A percentile compares a stretch with the other conserved stretches of the same genome.
phyloP scores from a whole-genome alignment of 306 rosid species.

The Sicyos baderoa region DNA sequence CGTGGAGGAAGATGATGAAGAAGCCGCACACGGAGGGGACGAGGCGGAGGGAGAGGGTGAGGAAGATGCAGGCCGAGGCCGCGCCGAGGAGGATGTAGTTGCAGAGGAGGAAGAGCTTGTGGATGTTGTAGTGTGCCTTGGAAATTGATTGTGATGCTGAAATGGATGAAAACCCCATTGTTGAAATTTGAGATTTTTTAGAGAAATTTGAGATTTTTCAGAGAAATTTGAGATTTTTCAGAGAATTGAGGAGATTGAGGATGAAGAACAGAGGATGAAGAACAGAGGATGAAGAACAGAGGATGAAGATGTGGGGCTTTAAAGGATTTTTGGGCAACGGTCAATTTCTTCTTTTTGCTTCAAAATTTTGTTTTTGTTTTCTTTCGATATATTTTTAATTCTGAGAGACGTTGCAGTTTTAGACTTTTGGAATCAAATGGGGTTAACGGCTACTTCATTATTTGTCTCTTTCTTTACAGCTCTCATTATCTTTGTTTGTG shows the following conservation, averaged over 20 bases:
- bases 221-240: background rate
- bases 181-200: background rate
- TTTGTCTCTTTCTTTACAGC: background rate
- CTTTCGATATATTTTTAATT: background rate
- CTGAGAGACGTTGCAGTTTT: background rate
- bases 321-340: background rate
- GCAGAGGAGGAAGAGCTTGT: constrained; percentile 70
- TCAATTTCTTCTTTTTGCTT: background rate
- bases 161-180: constrained; percentile 8
- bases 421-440: background rate
- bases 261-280: background rate
- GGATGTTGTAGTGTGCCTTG: constrained; percentile 45
- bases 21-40: constrained; percentile 72
- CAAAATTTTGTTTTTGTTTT: background rate
- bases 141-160: constrained; percentile 15
- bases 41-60: constrained; percentile 77
- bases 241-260: background rate
- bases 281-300: background rate
- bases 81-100: constrained; percentile 84
- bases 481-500: too few species aligned
- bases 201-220: background rate
- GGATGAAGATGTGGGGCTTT: background rate
- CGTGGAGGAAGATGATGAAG: constrained; percentile 74
- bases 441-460: background rate
- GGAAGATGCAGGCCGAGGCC: constrained; percentile 90